These are phyloP conservation scores for Calycina herbarum DNA, from an alignment of 2,329 filamentous ascomycete species.

Conservation along the genomic window DNA sequence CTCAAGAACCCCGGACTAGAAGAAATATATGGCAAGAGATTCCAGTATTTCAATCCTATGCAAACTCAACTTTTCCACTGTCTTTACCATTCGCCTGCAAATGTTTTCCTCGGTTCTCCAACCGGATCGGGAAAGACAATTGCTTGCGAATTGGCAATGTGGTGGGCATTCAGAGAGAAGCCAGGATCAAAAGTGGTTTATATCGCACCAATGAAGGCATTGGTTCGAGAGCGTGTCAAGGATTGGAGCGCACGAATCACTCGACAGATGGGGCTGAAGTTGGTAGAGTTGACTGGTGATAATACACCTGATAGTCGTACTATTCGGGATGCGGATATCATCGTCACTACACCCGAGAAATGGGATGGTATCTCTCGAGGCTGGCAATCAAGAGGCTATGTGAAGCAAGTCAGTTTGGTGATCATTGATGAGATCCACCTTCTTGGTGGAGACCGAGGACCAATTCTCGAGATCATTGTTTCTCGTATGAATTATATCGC, in stretches of 20 bases:
- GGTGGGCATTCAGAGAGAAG: constrained; percentile 96
- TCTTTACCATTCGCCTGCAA: constrained; percentile 86
- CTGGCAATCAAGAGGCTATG: constrained; percentile 98
- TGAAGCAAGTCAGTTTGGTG: constrained; percentile 89
- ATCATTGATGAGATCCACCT: constrained; percentile 99
- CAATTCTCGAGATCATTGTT: constrained; percentile 96
- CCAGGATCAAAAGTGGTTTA: constrained; percentile 98
- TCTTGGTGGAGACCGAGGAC: constrained; percentile 92
- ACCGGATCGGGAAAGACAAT: constrained; percentile 98
- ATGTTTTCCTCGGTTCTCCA: constrained; percentile 91
- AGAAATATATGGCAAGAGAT: constrained; percentile 83
- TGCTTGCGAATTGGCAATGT: constrained; percentile 95
- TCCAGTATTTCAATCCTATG: constrained; percentile 99
- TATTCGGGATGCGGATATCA: constrained; percentile 94
- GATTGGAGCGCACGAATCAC: constrained; percentile 89
- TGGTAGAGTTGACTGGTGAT: constrained; percentile 95
- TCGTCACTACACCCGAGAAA: constrained; percentile 98
- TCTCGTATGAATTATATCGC: constrained; percentile 98
- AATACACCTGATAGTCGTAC: constrained; percentile 97
- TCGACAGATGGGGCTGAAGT: constrained; percentile 77
- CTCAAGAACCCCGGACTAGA: constrained; percentile 85
- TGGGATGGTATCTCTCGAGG: constrained; percentile 96
- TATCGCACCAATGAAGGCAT: constrained; percentile 98
- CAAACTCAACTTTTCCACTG: constrained; percentile 98
- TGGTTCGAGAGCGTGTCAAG: constrained; percentile 92